Evolutionary conservation across 2,329 filamentous ascomycete species (phyloP).

Genomic region (Ophioceras dolichostomum): DNA sequence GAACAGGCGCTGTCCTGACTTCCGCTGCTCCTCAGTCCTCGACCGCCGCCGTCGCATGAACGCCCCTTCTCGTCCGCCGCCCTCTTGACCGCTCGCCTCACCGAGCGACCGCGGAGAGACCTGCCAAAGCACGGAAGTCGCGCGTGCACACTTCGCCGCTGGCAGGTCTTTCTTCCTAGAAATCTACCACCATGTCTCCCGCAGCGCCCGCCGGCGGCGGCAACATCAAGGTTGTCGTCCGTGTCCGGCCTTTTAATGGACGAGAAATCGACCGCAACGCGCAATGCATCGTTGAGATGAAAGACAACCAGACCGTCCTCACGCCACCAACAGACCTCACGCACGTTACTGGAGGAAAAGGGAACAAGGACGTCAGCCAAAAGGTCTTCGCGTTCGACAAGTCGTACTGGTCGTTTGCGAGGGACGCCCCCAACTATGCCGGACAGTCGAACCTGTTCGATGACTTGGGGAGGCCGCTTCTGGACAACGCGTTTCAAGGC

Average conservation of each 20-base stretch:
- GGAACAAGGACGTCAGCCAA: constrained; percentile 50
- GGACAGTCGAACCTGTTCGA: constrained; percentile 81
- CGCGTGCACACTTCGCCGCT: not conserved
- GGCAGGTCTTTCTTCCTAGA: constrained; percentile 1
- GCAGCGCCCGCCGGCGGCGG: constrained; percentile 45
- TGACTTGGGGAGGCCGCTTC: constrained; percentile 76
- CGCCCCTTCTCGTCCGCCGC: too few relatives aligned
- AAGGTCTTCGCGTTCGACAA: constrained; percentile 94
- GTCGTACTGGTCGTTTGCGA: constrained; percentile 97
- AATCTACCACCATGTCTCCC: constrained; percentile 40
- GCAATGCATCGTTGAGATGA: constrained; percentile 98
- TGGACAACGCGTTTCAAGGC: constrained; percentile 96
- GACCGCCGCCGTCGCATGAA: too few relatives aligned
- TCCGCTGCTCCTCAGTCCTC: too few relatives aligned
- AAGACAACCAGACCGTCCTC: constrained; percentile 80
- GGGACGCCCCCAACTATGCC: constrained; percentile 68
- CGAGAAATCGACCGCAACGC: constrained; percentile 86
- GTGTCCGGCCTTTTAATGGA: constrained; percentile 87
- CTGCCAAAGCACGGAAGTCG: not conserved
- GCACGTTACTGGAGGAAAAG: constrained; percentile 50
- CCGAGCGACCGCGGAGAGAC: too few relatives aligned
- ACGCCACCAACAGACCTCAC: constrained; percentile 53
- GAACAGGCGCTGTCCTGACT: too few relatives aligned
- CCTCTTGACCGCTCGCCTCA: too few relatives aligned
- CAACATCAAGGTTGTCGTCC: constrained; percentile 99